These are phyloP conservation scores for Nannochloropsis gaditana DNA, from an alignment of 108 stramenopile species.

Conservation along the genomic window DNA sequence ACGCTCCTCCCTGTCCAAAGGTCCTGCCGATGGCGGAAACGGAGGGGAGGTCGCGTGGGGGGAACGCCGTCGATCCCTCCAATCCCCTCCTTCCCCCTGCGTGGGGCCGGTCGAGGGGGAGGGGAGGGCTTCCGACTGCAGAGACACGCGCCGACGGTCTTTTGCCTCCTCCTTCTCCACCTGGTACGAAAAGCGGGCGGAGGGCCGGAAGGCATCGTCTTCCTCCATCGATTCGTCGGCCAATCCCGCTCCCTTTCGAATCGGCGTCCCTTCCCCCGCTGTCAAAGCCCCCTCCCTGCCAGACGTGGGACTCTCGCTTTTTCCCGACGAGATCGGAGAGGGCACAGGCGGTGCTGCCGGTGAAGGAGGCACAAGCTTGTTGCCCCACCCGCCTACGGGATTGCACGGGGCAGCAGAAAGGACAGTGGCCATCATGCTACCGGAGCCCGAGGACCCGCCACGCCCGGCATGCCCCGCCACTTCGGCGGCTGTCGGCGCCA, in stretches of 20 bases:
- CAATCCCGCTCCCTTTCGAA: not conserved
- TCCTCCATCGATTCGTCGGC: not conserved
- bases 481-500: not conserved
- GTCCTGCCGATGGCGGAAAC: not conserved
- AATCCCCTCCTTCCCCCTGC: not conserved
- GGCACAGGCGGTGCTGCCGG: not conserved
- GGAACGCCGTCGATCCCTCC: not conserved
- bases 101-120: not conserved
- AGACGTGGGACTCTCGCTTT: not conserved
- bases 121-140: no score
- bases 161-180: conserved; percentile 1
- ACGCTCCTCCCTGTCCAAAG: not conserved
- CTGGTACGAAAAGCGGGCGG: not conserved
- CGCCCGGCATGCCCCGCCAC: not conserved
- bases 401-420: not conserved
- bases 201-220: conserved; percentile 7
- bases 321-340: not conserved
- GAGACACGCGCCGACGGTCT: not conserved
- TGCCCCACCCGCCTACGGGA: not conserved
- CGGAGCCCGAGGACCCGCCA: not conserved
- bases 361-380: not conserved
- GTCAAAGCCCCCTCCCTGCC: not conserved
- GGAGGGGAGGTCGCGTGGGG: not conserved
- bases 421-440: not conserved
- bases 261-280: not conserved